Conservation (phyloP, 148 eudicot species). For the Amaranthus hypochondriacus region DNA sequence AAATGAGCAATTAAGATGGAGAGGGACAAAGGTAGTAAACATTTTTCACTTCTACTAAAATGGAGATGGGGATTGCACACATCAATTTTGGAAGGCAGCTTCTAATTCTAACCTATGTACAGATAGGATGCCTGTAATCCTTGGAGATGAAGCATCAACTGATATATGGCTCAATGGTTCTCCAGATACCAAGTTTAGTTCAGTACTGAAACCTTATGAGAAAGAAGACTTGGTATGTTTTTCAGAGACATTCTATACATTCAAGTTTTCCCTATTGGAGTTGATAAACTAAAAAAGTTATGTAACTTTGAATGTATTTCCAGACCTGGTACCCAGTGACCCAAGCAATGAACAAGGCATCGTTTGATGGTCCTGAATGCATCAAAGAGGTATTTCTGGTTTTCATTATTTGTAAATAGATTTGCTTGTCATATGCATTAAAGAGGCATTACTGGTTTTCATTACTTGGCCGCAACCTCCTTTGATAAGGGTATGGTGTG, state of each 20-base stretch:
- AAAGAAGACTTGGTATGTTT: slow-evolving; percentile 64
- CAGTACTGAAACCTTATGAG: slow-evolving; percentile 73
- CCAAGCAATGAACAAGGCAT: slow-evolving; percentile 73
- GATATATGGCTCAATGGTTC: slow-evolving; percentile 69
- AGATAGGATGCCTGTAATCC: slow-evolving; percentile 98
- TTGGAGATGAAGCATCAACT: slow-evolving; percentile 61
- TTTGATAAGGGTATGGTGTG: no score
- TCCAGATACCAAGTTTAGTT: slow-evolving; percentile 47
- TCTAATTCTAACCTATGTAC: slow-evolving; percentile 10
- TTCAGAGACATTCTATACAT: neutral
- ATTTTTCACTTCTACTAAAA: neutral
- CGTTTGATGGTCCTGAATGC: slow-evolving; percentile 94
- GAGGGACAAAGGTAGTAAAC: no score
- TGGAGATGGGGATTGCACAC: neutral
- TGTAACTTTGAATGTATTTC: slow-evolving; percentile 9
- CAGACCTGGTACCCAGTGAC: slow-evolving; percentile 96
- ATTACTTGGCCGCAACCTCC: no score
- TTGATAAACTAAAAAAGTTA: neutral
- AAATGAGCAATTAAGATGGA: no score
- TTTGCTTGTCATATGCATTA: neutral
- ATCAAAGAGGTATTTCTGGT: slow-evolving; percentile 62
- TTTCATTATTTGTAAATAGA: slow-evolving; percentile 6
- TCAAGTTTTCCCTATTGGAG: neutral
- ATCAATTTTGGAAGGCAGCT: neutral
- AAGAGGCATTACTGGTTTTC: no score